Base-by-base conservation (phyloP, 1,284 basidiomycete species). In the Athelia psychrophila region DNA sequence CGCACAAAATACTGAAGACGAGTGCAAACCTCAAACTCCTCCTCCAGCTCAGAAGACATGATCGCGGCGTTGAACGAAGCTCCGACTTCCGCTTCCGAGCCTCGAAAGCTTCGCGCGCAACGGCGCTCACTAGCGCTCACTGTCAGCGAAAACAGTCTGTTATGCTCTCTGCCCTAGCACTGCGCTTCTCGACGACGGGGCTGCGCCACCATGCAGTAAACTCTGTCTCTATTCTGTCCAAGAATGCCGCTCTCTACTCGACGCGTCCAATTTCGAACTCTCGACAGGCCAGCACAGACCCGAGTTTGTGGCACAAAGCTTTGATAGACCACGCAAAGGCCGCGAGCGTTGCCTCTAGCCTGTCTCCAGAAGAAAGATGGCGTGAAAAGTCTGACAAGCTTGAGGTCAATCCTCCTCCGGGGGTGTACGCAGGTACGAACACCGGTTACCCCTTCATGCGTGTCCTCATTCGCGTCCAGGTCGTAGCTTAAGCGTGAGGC, bases 1-100 rank as follows among this genome's bases (percentile, higher is more conserved):
- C 24, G 50, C 47, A 49, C 2, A 49, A 48, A 40, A 30, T 52
- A 48, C 6, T 33, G 16, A 33, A 30, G 49, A 55, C 25, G 45
- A 44, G 53, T 60, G 52, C 61, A n/a, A 20, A 95, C 94, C 83
- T 97, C 94, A 60, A 95, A 85, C 71, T 97, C 94, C 72, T 96
- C 94, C 50, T 79, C 71, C 33, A 78, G 73, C 58, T 87, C 80
- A 48, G 78, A 75, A 53, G 80, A 77, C 83, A 87, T 87, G 52
- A 57, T 53, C 38, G 20, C 20, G 38, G n/a, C 38, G 5, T 42
- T 23, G 38, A 24, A 27, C 16, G 23, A 20, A 23, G 8, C 9
- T 46, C 44, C 44, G 44, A 46, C 6, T 23, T 46, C 44, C 44
- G 44, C 19, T 46, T 46, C 44, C 44, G 44, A 4, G 16, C 27